Base-by-base conservation (phyloP, 2,329 filamentous ascomycete species). In the Fusarium beomiforme region DNA sequence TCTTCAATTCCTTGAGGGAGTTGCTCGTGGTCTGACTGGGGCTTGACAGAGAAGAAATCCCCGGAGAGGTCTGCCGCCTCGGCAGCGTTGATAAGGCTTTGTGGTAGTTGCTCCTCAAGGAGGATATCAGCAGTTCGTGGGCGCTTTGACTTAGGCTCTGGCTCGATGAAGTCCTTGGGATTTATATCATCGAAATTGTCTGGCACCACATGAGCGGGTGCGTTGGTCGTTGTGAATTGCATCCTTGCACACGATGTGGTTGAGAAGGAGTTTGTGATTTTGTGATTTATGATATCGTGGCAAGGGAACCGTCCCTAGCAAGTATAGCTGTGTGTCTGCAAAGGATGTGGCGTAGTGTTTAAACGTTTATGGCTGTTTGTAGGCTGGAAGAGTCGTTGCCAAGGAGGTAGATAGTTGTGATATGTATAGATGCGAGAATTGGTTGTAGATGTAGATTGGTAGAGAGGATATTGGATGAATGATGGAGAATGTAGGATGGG, bases 1-100 rank as follows among this genome's bases (percentile, higher is more conserved):
- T 78, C 75, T 19, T 57, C 67, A 33, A 81, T 78, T 58, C 76
- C 78, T 12, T 67, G 53, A 7, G 80, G 79, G n/a, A 81, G 76
- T 33, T 57, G 67, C 41, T 72, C 69, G 19, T 72, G 44, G 26
- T 66, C 67, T 14, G 79, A 79, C 37, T 76, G 41, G 21, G 49
- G 78, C 76, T 62, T 75, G 75, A 21, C 58, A 46, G 19, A 79
- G 78, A 44, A 81, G 75, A 37, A 71, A 50, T 70, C 58, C 51
- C 57, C 36, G 31, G 57, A n/a, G 29, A 68, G 42, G 17, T 64
- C 62, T 49, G 59, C 50, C 10, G 79, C 78, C 34, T 64, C 61
- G 14, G 34, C 43, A 10, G 79, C 79, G 16, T 55, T 72, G 23
- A 60, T 64, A 39, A 81, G 77, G 50, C 75, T 77, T 17, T 67